Conservation (phyloP, 768 basidiomycete species). For the Amanita phalloides region DNA sequence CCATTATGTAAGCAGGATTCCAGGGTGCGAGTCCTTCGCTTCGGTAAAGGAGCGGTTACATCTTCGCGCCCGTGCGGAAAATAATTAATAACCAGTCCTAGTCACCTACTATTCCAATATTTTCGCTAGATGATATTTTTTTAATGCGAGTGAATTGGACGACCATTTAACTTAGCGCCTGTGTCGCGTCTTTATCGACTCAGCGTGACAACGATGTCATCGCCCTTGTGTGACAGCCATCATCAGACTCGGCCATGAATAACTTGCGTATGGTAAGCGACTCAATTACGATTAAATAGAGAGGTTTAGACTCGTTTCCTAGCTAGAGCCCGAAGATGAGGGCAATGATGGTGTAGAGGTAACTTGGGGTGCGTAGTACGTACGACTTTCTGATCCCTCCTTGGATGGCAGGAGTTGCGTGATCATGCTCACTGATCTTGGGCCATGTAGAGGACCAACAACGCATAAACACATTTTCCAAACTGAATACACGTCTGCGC, state of each 20-base stretch:
- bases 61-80: too few species aligned
- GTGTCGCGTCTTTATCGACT: too few species aligned
- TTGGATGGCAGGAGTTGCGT: not conserved
- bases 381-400: not conserved
- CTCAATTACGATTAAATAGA: slow-evolving; percentile 1
- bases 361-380: slow-evolving; percentile 58
- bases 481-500: slow-evolving; percentile 72
- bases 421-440: not conserved
- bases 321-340: slow-evolving; percentile 75
- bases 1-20: too few species aligned
- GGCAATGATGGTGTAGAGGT: slow-evolving; percentile 66
- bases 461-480: slow-evolving; percentile 85
- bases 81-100: too few species aligned
- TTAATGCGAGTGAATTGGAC: too few species aligned
- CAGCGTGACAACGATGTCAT: not conserved
- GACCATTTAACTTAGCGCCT: too few species aligned
- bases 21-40: too few species aligned
- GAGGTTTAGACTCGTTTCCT: slow-evolving; percentile 2
- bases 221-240: not conserved
- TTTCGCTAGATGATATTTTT: too few species aligned
- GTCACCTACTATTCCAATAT: too few species aligned
- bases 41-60: too few species aligned
- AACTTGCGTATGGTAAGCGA: slow-evolving; percentile 46
- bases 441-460: slow-evolving; percentile 64
- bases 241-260: slow-evolving; percentile 17